phyloP scores from a whole-genome alignment of 768 basidiomycete species.

The Termitomyces sp. region DNA sequence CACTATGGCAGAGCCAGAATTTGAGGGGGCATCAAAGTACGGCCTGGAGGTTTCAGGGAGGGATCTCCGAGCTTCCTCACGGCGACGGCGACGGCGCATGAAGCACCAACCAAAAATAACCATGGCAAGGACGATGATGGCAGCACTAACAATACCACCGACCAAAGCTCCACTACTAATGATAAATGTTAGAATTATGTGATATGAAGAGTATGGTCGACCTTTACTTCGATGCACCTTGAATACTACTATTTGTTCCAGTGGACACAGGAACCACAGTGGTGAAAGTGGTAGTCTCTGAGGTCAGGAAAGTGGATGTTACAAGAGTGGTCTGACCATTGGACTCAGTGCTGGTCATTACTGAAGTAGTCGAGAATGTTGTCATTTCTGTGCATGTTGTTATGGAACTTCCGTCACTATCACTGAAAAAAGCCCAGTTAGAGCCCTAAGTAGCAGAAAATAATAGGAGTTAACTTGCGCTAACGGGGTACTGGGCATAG shows the following conservation, averaged over 20 bases:
- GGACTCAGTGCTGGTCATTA: no score
- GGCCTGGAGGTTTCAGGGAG: constrained; percentile 7
- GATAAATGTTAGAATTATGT: neutral
- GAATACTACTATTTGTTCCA: neutral
- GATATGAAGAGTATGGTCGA: neutral
- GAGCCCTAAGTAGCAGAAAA: no score
- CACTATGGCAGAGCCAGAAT: neutral
- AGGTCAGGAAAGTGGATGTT: neutral
- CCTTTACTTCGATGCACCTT: constrained; percentile 3
- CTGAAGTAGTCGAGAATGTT: no score
- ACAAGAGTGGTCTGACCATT: neutral
- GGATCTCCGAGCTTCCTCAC: constrained; percentile 8
- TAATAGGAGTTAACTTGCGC: no score
- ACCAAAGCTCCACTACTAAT: constrained; percentile 5
- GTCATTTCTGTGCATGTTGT: no score
- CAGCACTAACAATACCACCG: constrained; percentile 16
- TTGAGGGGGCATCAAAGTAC: constrained; percentile 1
- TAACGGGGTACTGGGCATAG: no score
- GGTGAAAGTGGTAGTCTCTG: neutral
- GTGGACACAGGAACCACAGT: constrained; percentile 8
- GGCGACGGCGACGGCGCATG: constrained; percentile 15
- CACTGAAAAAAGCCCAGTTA: no score
- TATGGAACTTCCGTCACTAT: no score
- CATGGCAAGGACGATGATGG: constrained; percentile 11
- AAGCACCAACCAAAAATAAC: constrained; percentile 10